Base-by-base conservation (phyloP, 2,329 filamentous ascomycete genomes). In the Mollisia scopiformis region DNA sequence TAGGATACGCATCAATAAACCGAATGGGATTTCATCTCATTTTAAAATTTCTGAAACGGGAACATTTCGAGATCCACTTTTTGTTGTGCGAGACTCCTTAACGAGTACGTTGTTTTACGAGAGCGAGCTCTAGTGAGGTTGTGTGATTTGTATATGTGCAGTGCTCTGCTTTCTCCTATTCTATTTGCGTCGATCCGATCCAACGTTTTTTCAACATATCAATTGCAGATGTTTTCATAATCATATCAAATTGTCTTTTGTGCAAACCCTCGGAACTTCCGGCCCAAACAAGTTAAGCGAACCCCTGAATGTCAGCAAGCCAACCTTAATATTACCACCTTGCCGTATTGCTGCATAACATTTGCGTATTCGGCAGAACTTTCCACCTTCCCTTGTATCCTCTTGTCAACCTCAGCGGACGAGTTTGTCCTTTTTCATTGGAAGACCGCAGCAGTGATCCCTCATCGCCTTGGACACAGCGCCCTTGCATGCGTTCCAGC, bases 391-490 rank as follows among this genome's bases (percentile, higher is more conserved):
- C 16, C 39, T 11, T 19, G n/a, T 19, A 39, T 39, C 39, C 30
- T 55, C 23, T 21, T 37, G n/a, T 28, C 37, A 3, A 21, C 53
- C n/a, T 13, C 37, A 10, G 13, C 35, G 10, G 23, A 55, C 23
- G 10, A 16, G 51, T 59, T 54, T 21, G 37, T 47, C 33, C 35
- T 52, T 11, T 57, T 56, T 53, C 46, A 47, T 21, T 59, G 54
- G 27, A n/a, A 57, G 46, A 50, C 43, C 10, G 59, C 53, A n/a
- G 61, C 61, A 1, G 39, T 63, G 6, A 51, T 65, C 2, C 13
- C 14, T 57, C 4, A 5, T 57, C 5, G 63, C 64, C 31, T 7
- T 56, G 37, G 16, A n/a, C 31, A 49, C 58, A 21, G 50, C 61
- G 11, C 10, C 19, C 16, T 49, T 56, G 10, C 63, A 65, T 13